Evolutionary conservation across 192 early-diverging fungal genomes (phyloP), one percentile per base, ranked within the genome.

Genomic region (Coemansia furcata): DNA sequence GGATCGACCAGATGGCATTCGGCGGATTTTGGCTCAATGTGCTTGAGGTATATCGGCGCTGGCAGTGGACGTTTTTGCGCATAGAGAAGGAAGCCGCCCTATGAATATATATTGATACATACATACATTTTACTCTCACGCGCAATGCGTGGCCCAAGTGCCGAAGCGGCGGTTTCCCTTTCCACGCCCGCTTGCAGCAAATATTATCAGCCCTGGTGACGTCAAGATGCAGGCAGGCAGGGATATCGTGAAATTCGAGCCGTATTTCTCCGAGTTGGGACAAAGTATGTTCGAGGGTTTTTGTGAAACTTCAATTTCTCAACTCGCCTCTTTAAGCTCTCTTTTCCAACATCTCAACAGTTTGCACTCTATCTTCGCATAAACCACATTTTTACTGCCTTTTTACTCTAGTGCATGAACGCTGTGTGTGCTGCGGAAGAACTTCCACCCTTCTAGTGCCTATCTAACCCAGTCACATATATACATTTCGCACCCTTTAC

Each of bases 11-110:
- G 35, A 73, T 95, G 60, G 84, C 91, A 42, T 88, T 85, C 32
- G 80, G 90, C 17, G 90, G 92, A 9, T 86, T 97, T 55, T 83
- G 87, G 66, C 81, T 98, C 68, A 92, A 93, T 62, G 67, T 86
- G 15, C 69, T 96, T 5, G 96, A 98, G 76, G 85, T 99, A 8
- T 65, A 89, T 23, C 71, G 96, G 37, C 84, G 96, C 40, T 98
- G 94, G 92, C 83, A 97, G 52, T 99, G 97, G 97, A 90, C 95
- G 0, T 92, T 97, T 60, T 91, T 99, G 72, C 81, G 96, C 35
- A 71, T 98, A 32, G 97, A 99, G 76, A 78, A 78, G 49, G 81
- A 83, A 39, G 68, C 71, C 2, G 80, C 68, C 0, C 23, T 66
- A 9, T 43, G 6, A 4, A 54, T 12, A 9, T 47, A 37, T 9